Conservation (phyloP, 2,329 filamentous ascomycete species). For the Colletotrichum ledebouriae region DNA sequence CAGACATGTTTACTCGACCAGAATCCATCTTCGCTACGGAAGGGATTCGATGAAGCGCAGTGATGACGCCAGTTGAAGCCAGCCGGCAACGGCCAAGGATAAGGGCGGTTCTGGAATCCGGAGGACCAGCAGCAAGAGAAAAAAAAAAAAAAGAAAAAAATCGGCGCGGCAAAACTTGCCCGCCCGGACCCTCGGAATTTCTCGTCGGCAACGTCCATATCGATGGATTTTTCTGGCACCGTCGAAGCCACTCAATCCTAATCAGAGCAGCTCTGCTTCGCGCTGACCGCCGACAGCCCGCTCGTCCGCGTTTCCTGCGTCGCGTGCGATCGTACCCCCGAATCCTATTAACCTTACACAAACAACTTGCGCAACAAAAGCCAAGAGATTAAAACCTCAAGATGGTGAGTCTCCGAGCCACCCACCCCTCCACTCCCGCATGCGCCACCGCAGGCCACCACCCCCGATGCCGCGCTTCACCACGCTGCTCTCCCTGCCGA, state of each 20-base stretch:
- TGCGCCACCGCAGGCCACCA: conserved; percentile 18
- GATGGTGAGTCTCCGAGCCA: conserved; percentile 39
- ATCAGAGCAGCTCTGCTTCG: conserved; percentile 29
- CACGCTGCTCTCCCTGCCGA: neutral
- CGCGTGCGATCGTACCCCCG: conserved; percentile 9
- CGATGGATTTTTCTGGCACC: conserved; percentile 37
- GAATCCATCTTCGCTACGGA: too few species aligned
- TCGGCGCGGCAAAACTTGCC: conserved; percentile 31
- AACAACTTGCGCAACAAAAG: conserved; percentile 10
- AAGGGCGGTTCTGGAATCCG: too few species aligned
- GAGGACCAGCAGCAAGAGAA: too few species aligned
- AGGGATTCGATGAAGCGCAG: too few species aligned
- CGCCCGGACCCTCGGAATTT: conserved; percentile 36
- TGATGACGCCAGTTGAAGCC: neutral
- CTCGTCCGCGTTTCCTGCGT: conserved; percentile 2
- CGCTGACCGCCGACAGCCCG: conserved; percentile 26
- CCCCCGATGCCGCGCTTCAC: neutral
- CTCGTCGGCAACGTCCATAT: conserved; percentile 35
- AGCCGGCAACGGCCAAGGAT: neutral
- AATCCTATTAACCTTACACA: neutral
- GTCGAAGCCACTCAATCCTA: conserved; percentile 5
- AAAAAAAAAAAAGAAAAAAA: neutral
- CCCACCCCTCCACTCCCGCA: neutral
- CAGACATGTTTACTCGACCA: too few species aligned
- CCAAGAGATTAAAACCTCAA: conserved; percentile 29